These are phyloP conservation scores for Penicillium bialowiezense DNA, from an alignment of 495 filamentous ascomycete species.

Conservation along the genomic window DNA sequence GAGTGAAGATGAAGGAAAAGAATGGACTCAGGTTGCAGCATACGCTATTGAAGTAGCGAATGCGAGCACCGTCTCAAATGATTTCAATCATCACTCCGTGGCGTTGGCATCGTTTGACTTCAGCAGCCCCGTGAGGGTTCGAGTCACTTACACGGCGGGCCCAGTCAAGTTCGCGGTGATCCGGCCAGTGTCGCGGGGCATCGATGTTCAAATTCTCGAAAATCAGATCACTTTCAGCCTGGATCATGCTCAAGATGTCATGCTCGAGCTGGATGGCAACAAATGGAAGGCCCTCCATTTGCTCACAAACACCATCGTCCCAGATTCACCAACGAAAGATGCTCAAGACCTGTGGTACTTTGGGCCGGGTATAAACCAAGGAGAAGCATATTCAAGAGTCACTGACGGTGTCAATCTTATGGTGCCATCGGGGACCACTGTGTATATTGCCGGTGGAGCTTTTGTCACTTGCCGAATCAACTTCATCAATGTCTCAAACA, in stretches of 20 bases:
- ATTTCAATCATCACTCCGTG: constrained; percentile 1
- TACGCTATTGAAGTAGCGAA: constrained; percentile 4
- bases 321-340: not conserved
- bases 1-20: not conserved
- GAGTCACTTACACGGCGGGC: constrained; percentile 9
- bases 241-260: constrained; percentile 9
- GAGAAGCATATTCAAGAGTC: not conserved
- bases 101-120: constrained; percentile 21
- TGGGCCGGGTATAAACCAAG: constrained; percentile 17
- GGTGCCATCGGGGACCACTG: constrained; percentile 16
- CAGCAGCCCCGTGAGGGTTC: constrained; percentile 8
- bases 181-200: constrained; percentile 14
- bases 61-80: constrained; percentile 4
- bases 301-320: constrained; percentile 11
- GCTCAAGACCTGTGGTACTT: constrained; percentile 17
- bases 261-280: constrained; percentile 18
- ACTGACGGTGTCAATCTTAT: constrained; percentile 6
- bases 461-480: constrained; percentile 7
- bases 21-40: not conserved
- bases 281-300: constrained; percentile 17
- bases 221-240: constrained; percentile 17
- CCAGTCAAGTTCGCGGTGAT: constrained; percentile 8
- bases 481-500: constrained; percentile 15
- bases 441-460: constrained; percentile 18
- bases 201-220: not conserved